Evolutionary conservation across 169 alveolate genomes (phyloP), one percentile per base, ranked within the genome.

Genomic region (Hepatocystis sp.): DNA sequence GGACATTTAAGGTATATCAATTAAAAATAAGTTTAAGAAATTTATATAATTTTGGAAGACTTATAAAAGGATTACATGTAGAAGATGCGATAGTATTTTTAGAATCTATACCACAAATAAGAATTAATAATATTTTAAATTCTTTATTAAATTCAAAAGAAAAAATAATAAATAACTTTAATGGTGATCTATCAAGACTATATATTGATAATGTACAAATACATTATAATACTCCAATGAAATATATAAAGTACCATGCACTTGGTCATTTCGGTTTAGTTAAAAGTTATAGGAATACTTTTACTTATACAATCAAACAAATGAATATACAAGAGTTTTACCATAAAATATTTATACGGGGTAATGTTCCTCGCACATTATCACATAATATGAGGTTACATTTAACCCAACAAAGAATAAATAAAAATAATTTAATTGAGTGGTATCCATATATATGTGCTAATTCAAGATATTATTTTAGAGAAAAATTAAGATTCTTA

Each of bases 381-480:
- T 91, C 94, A 1, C 93, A 91, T 21, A 92, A 90, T 66, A 53
- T 92, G 92, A 76, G 95, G 13, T 84, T 90, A 34, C 91, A 90
- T 36, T 49, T 89, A 28, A 76, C 86, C 53, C 93, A 92, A 55
- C 71, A 88, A 17, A 56, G 95, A 55, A 93, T 90, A 27, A 90
- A 85, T 40, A 63, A 84, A 25, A 85, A 90, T 19, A 90, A 42
- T 17, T 51, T 90, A 51, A 76, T 92, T 11, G 91, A 90, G 36
- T 92, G 95, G 95, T 92, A 90, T 76, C 95, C 95, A 7, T 92
- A 92, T 61, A 91, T 92, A 46, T 90, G 93, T 15, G 91, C 94
- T 10, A 91, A 88, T 58, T 61, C 94, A 0, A 63, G 95, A 52
- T 92, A 88, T 53, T 84, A 84, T 34, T 92, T 61, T 21, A 64